Conservation (phyloP, 2,329 filamentous ascomycete genomes). For the Anisogramma anomala region DNA sequence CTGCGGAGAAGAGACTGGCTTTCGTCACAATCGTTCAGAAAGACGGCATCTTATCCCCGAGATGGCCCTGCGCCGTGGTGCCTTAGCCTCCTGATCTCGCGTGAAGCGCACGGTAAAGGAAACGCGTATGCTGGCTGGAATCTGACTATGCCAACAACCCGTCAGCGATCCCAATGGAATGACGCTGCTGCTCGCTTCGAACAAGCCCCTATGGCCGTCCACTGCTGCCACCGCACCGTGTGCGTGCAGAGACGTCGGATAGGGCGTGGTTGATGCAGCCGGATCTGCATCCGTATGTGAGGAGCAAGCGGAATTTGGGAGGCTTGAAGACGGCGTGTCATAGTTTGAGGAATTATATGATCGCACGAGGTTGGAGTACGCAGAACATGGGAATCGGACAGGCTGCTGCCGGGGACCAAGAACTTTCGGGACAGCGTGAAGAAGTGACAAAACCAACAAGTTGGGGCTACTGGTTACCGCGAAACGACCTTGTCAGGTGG, state of each 20-base stretch:
- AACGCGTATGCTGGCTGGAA: too few relatives aligned
- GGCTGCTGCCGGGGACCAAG: constrained; percentile 17
- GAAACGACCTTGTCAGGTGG: too few relatives aligned
- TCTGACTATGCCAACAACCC: constrained; percentile 12
- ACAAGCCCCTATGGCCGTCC: constrained; percentile 36
- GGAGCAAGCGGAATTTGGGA: constrained; percentile 28
- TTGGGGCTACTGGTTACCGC: neutral
- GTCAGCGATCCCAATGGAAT: constrained; percentile 18
- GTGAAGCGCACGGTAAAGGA: too few relatives aligned
- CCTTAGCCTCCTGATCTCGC: too few relatives aligned
- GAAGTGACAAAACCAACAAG: neutral
- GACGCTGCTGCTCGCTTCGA: constrained; percentile 54
- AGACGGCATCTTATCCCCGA: too few relatives aligned
- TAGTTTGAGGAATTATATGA: constrained; percentile 28
- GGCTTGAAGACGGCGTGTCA: constrained; percentile 25
- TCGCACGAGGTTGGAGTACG: constrained; percentile 21
- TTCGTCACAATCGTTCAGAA: too few relatives aligned
- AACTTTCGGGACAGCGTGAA: constrained; percentile 3
- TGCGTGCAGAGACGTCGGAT: constrained; percentile 35
- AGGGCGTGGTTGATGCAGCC: constrained; percentile 27
- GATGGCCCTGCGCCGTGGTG: too few relatives aligned
- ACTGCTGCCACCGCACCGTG: constrained; percentile 36
- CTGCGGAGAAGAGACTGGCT: too few relatives aligned
- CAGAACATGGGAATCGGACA: constrained; percentile 22
- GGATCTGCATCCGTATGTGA: constrained; percentile 33